These are phyloP conservation scores for Botryotinia convoluta DNA, from an alignment of 2,329 filamentous ascomycete species.

Conservation along the genomic window DNA sequence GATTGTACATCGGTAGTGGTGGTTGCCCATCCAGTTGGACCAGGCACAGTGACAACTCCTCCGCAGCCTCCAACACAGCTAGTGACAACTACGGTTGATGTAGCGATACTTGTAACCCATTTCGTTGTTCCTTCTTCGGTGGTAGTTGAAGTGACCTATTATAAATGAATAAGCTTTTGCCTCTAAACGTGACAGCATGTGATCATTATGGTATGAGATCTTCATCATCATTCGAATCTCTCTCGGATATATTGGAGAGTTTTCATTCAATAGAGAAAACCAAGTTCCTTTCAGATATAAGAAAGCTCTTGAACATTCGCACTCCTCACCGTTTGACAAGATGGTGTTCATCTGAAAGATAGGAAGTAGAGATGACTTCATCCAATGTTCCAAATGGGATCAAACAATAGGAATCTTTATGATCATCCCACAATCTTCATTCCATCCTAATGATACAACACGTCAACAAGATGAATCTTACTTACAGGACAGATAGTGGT, in stretches of 20 bases:
- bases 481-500: slow-evolving; percentile 19
- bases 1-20: slow-evolving; percentile 18
- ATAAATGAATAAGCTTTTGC: not conserved
- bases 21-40: slow-evolving; percentile 16
- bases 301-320: not conserved
- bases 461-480: not conserved
- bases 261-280: not conserved
- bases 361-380: not conserved
- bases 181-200: not conserved
- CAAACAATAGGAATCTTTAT: not conserved
- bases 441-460: not conserved
- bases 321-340: not conserved
- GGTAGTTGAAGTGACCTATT: slow-evolving; percentile 12
- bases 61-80: slow-evolving; percentile 19
- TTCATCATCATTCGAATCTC: not conserved
- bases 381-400: not conserved
- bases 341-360: not conserved
- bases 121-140: slow-evolving; percentile 7
- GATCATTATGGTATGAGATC: not conserved
- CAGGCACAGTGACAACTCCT: slow-evolving; percentile 17
- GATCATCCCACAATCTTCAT: not conserved
- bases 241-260: too few relatives aligned
- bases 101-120: slow-evolving; percentile 6
- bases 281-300: not conserved
- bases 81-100: slow-evolving; percentile 11